Evolutionary conservation across 768 basidiomycete genomes (phyloP), one percentile per base, ranked within the genome.

Genomic region (Sarcodon aspratus): DNA sequence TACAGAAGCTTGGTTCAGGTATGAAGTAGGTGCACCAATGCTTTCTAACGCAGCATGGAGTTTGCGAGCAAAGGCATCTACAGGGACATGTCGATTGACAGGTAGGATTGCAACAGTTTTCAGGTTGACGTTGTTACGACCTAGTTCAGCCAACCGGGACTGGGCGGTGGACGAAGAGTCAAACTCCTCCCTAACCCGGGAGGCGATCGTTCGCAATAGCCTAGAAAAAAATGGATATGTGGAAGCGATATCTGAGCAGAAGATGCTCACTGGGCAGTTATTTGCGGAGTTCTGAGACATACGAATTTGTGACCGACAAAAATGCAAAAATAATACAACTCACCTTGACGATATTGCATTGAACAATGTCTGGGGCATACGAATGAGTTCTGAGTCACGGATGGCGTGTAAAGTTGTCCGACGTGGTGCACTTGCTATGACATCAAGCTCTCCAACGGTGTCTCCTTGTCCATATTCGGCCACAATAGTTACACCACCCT

Each of bases 401-500:
- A 99, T 98, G 7, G 96, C 96, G 66, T 98, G 95, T 13, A 97
- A 81, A 0, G 93, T 98, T 44, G 82, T 94, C 48, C 85, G 77
- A 50, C 96, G 78, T 3, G 79, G 77, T 13, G 83, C 86, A 56
- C 84, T 87, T 7, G 94, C 96, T 58, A 99, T 98, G 47, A 96
- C 96, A 62, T 98, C 96, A 10, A 99, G 73, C 64, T 99, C 96
- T 21, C 96, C 96, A 45, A 98, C 92, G 0, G 89, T 88, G 59
- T 98, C 95, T 9, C 93, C 94, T 64, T 97, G 94, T 36, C 96
- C 96, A 58, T 95, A 95, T 69, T 99, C 96, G 7, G 82, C 89
- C 2, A 85, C 72, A 44, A 97, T 93, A 9, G 76, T 76, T 35
- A 95, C 82, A 34, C 74, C 80, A 6, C 87, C 90, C 31, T 70